Evolutionary conservation across 1,139 yeast genomes (phyloP).

Genomic region (Lodderomyces pseudojiufengensis): DNA sequence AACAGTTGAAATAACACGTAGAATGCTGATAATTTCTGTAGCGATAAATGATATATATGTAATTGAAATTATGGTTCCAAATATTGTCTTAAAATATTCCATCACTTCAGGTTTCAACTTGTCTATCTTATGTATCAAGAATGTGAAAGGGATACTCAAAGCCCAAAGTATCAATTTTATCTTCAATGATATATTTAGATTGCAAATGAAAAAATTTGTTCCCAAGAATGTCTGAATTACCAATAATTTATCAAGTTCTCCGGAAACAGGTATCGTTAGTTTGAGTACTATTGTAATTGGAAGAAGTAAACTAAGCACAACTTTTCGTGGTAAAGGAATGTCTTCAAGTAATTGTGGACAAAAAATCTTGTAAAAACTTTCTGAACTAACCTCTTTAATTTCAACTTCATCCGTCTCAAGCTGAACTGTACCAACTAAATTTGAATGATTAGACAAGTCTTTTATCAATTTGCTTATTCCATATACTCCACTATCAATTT

Average conservation of each 20-base stretch:
- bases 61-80: conserved; percentile 69
- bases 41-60: conserved; percentile 77
- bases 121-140: conserved; percentile 1
- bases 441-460: conserved; percentile 31
- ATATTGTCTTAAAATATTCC: conserved; percentile 35
- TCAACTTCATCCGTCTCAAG: conserved; percentile 15
- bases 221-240: conserved; percentile 20
- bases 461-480: conserved; percentile 33
- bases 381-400: too few relatives aligned
- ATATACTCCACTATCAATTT: conserved; percentile 25
- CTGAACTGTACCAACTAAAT: conserved; percentile 11
- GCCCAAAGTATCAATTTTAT: too few relatives aligned
- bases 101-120: conserved; percentile 10
- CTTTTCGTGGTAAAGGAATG: conserved; percentile 1
- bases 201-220: neutral
- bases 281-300: conserved; percentile 2
- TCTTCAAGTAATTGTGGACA: conserved; percentile 10
- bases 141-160: too few relatives aligned
- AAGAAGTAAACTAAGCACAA: neutral
- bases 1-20: conserved; percentile 60
- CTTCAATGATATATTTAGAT: too few relatives aligned
- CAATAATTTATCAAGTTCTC: conserved; percentile 10
- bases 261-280: neutral
- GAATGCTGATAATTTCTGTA: conserved; percentile 64
- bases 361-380: conserved; percentile 15